Percentiles rank a stretch among this genome's conserved stretches.
Conservation (phyloP, 139 green algal species). For the Ettlia oleoabundans region DNA sequence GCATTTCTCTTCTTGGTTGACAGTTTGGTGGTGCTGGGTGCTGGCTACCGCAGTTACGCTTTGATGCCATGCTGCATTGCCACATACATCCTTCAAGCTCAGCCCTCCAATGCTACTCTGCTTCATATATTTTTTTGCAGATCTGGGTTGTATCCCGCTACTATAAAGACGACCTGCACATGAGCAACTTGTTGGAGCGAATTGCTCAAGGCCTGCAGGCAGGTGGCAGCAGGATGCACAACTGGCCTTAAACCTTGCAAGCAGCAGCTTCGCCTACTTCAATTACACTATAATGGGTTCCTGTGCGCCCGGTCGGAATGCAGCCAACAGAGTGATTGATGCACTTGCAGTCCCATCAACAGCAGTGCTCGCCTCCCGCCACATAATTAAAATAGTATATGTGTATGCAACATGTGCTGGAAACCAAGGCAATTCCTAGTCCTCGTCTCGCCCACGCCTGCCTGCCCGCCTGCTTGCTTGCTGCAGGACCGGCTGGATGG, state of each 20-base stretch:
- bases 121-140: conserved; percentile 11
- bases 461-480: not conserved
- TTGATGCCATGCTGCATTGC: not conserved
- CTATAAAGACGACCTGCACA: conserved; percentile 85
- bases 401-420: too few species aligned
- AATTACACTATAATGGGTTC: not conserved
- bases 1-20: too few species aligned
- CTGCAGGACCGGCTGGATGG: conserved; percentile 11
- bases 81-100: not conserved
- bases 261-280: not conserved
- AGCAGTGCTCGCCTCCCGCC: too few species aligned
- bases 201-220: conserved; percentile 82
- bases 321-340: too few species aligned
- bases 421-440: too few species aligned
- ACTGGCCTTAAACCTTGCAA: not conserved
- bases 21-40: too few species aligned
- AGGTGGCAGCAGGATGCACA: not conserved
- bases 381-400: too few species aligned
- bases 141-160: conserved; percentile 92
- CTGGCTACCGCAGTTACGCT: too few species aligned
- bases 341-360: too few species aligned
- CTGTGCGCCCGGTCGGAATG: too few species aligned
- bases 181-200: conserved; percentile 88
- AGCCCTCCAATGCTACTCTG: not conserved
- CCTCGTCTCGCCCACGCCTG: not conserved